Evolutionary conservation across 78 protist genomes (phyloP), one percentile per base, ranked within the genome.

Genomic region (Paratrimastix pyriformis): DNA sequence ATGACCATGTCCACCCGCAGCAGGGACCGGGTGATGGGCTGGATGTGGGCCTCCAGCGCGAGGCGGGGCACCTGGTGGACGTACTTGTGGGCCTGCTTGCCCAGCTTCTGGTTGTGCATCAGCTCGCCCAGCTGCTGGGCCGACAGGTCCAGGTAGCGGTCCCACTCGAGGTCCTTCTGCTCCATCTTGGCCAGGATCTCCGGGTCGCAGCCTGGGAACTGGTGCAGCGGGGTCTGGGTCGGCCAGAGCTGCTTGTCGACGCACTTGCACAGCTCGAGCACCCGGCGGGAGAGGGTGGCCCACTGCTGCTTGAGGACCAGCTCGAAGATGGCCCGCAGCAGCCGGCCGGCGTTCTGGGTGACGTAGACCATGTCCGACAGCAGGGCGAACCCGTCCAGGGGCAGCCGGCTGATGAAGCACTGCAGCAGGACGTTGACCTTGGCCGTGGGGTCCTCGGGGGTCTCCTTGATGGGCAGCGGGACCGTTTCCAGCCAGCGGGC

Each of bases 361-460:
- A 97, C 72, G 88, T 96, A 97, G 48, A 89, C 93, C 97, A 94
- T 96, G 81, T 97, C 99, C 0, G 97, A 54, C 24, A 81, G 58
- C 35, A 97, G 79, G 6, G 98, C 92, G 57, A 89, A 95, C 6
- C 99, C 99, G 3, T 90, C 96, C 29, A 97, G 87, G 50, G 66
- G 40, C 42, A 92, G 78, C 77, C 80, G 82, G 7, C 97, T 83
- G 70, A 98, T 93, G 86, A 94, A 94, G 5, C 97, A 75, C 48
- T 98, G 99, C 39, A 98, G 85, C 29, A 98, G 88, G 21, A 94
- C 93, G 69, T 94, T 96, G 73, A 91, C 80, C 77, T 90, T 80
- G 24, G 80, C 74, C 0, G 83, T 43, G 33, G 87, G 85, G 8
- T 87, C 88, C 15, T 86, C 50, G 65, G 62, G 9, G 18, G 24